These are phyloP conservation scores for Carex arenaria DNA, from an alignment of 202 grass and related monocot species.

Conservation along the genomic window DNA sequence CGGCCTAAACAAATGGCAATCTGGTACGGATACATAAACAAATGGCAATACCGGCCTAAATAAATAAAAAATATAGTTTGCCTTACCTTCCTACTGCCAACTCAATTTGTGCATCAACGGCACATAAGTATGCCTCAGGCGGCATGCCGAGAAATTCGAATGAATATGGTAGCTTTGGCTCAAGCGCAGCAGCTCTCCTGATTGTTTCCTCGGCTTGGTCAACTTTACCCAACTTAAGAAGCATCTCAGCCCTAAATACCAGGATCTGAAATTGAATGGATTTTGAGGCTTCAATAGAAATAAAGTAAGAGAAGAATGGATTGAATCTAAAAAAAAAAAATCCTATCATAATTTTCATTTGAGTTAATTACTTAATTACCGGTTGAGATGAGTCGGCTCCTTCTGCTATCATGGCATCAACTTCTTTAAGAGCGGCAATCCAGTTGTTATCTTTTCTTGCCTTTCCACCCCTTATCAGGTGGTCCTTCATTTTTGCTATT, in stretches of 20 bases:
- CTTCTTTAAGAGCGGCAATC: conserved; percentile 25
- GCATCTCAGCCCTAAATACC: conserved; percentile 34
- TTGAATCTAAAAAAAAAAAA: not conserved
- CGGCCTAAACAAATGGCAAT: not conserved
- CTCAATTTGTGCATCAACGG: conserved; percentile 33
- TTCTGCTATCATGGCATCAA: conserved; percentile 17
- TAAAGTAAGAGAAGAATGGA: not conserved
- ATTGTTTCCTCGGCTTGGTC: conserved; percentile 24
- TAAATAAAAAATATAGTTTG: not conserved
- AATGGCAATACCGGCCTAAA: too few species aligned
- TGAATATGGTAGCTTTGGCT: not conserved
- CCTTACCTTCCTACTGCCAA: conserved; percentile 31
- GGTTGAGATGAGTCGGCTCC: conserved; percentile 31
- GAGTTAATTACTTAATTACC: not conserved
- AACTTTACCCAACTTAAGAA: conserved; percentile 22
- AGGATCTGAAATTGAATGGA: conserved; percentile 21
- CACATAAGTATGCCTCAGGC: conserved; percentile 10
- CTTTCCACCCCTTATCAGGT: conserved; percentile 18
- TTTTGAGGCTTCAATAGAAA: not conserved
- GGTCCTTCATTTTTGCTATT: conserved; percentile 34
- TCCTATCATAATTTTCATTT: not conserved
- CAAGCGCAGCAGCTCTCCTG: conserved; percentile 9
- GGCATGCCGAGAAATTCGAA: conserved; percentile 10
- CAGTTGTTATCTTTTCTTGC: conserved; percentile 28
- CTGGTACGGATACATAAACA: not conserved